A percentile compares a stretch with the other conserved stretches of the same genome.
phyloP scores from a whole-genome alignment of 2,329 filamentous ascomycete genomes.

The Calonectria pauciramosa region DNA sequence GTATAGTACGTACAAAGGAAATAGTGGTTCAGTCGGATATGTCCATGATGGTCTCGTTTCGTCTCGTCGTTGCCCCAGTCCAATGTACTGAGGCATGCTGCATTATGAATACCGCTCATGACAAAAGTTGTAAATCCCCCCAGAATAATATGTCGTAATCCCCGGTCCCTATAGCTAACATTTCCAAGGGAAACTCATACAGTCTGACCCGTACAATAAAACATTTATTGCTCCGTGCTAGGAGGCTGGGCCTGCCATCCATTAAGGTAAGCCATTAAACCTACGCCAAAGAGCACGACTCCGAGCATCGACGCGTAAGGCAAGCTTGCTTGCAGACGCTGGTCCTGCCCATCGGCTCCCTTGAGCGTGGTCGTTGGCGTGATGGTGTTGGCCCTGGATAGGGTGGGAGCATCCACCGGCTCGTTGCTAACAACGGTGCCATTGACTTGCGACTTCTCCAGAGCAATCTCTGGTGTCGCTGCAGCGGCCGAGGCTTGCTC shows the following conservation, averaged over 20 bases:
- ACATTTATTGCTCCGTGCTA: conserved; percentile 50
- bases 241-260: conserved; percentile 74
- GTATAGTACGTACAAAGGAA: conserved; percentile 49
- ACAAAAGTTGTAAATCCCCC: conserved; percentile 43
- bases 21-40: conserved; percentile 44
- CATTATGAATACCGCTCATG: conserved; percentile 48
- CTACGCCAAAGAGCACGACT: conserved; percentile 85
- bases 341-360: conserved; percentile 58
- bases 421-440: conserved; percentile 48
- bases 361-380: conserved; percentile 58
- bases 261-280: conserved; percentile 89
- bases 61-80: conserved; percentile 48
- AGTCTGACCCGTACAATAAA: conserved; percentile 29
- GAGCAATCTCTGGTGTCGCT: conserved; percentile 36
- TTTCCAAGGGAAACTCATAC: conserved; percentile 33
- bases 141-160: conserved; percentile 40
- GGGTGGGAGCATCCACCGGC: conserved; percentile 55
- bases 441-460: conserved; percentile 32
- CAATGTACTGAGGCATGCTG: conserved; percentile 48
- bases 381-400: conserved; percentile 64
- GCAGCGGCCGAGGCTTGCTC: conserved; percentile 33
- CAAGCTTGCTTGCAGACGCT: conserved; percentile 65
- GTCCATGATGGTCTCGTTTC: conserved; percentile 50
- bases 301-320: conserved; percentile 88
- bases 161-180: conserved; percentile 31